Evolutionary conservation across 257 asterid genomes (phyloP), one percentile per base, ranked within the genome.

Genomic region (Lithospermum erythrorhizon): DNA sequence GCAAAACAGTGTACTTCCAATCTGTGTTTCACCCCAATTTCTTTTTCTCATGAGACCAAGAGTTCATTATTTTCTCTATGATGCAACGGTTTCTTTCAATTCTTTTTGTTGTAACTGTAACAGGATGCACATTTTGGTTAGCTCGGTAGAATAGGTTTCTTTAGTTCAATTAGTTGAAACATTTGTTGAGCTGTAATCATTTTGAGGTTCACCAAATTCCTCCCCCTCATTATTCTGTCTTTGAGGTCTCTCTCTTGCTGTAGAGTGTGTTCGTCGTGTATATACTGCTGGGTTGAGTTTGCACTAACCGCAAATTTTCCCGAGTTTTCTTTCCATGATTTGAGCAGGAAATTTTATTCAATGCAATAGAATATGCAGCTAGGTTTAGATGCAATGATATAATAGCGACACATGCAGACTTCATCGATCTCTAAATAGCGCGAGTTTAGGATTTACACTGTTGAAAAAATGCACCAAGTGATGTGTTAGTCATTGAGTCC

Each of bases 71-170:
- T 22, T 13, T 25, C 30, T 14, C 11, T 56, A 56, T 11, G 37
- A 11, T 56, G 59, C 22, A 56, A 55, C 9, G 35, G 30, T 47
- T 21, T 25, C 53, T 22, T 65, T 45, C 71, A 41, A 30, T 65
- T 65, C 53, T 64, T 59, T 41, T 59, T 69, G 56, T 57, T 58
- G 57, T 22, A 35, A 30, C 66, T 32, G 45, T 48, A 59, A 49
- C 54, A 30, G 41, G 47, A 62, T 49, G 49, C 51, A 62, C 49
- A 17, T 49, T 53, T 27, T 11, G 22, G 56, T 15, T 30, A 69
- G 56, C 37, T 58, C 27, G 14, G 5, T 29, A 29, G 37, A 56
- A 25, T 56, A 56, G 60, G 35, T 6, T 49, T 51, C 2, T 11
- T 48, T n/a, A 35, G 41, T 32, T 64, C 41, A n/a, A 3, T 54